Conservation (phyloP, 768 basidiomycete species). For the Kwoniella sp. region DNA sequence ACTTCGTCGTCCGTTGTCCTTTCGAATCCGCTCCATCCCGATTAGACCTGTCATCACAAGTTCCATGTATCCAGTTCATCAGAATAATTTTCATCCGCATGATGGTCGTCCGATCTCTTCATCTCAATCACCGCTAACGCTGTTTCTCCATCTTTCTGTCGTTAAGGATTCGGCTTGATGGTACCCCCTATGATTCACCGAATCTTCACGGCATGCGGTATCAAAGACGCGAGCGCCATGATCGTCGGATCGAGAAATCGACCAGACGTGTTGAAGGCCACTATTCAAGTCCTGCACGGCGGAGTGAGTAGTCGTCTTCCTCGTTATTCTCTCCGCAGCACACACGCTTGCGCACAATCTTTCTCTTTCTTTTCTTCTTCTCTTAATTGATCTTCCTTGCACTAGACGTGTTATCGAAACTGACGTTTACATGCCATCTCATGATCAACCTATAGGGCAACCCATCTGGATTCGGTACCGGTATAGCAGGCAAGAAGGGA, state of each 20-base stretch:
- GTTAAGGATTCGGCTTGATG: slow-evolving; percentile 88
- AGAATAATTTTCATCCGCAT: too few relatives aligned
- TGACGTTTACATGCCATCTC: not conserved
- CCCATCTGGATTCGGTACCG: slow-evolving; percentile 67
- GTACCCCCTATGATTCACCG: slow-evolving; percentile 84
- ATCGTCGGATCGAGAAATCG: slow-evolving; percentile 90
- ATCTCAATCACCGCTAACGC: too few relatives aligned
- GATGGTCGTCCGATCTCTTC: too few relatives aligned
- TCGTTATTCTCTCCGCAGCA: too few relatives aligned
- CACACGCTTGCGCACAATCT: too few relatives aligned
- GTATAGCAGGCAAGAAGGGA: slow-evolving; percentile 68
- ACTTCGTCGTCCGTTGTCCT: too few relatives aligned
- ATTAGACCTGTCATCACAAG: too few relatives aligned
- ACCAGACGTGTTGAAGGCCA: slow-evolving; percentile 81
- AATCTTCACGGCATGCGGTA: slow-evolving; percentile 87
- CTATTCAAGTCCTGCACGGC: slow-evolving; percentile 78
- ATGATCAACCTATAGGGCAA: slow-evolving; percentile 33
- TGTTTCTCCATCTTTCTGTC: too few relatives aligned
- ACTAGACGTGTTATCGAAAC: not conserved
- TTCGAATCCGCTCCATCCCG: too few relatives aligned
- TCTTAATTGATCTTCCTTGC: too few relatives aligned
- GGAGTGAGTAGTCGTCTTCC: slow-evolving; percentile 72
- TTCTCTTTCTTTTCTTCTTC: too few relatives aligned
- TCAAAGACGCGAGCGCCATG: slow-evolving; percentile 92
- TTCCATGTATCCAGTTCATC: too few relatives aligned